Evolutionary conservation across 306 rosid species (phyloP), one percentile per base, ranked within the genome.

Genomic region (Canavalia gladiata): DNA sequence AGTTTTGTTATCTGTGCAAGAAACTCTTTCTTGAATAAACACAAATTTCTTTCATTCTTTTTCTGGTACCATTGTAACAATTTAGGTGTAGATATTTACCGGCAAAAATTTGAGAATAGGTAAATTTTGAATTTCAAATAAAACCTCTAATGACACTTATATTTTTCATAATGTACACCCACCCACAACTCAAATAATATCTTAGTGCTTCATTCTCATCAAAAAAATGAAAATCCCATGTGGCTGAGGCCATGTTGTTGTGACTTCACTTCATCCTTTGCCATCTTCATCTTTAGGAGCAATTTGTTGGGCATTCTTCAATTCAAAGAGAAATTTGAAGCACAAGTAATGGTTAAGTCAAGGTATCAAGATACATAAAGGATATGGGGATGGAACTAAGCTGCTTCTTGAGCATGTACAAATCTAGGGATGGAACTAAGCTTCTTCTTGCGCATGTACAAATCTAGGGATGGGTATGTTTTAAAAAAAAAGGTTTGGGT

Each of bases 211-310:
- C 25, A 57, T 57, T 57, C 35, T 8, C 64, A 57, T 29, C 64
- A 28, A 35, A 57, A 57, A 57, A 57, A 2, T 57, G 64, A 29
- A 56, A 57, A 57, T 1, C 37, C 64, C 4, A 57, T 3, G 9
- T 49, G 52, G 50, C 50, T 45, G 50, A 45, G n/a, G 52, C 52
- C 52, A 49, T 49, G 52, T 49, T 9, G 0, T 37, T 37, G 41
- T 37, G 41, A 18, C 25, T 18, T 18, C 25, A 18, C 25, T 18
- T 7, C 50, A 45, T 47, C 51, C 34, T n/a, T 31, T 25, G 34
- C 3, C 62, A 56, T 56, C 31, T 5, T 55, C 62, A 56, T 56
- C 62, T 56, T 56, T 2, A 56, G 62, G 62, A 56, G 58, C 62
- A 56, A 56, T 28, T 25, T 18, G 8, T 25, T 8, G 11, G 28